Conservation (phyloP, 495 filamentous ascomycete genomes). For the Penicillium subrubescens region DNA sequence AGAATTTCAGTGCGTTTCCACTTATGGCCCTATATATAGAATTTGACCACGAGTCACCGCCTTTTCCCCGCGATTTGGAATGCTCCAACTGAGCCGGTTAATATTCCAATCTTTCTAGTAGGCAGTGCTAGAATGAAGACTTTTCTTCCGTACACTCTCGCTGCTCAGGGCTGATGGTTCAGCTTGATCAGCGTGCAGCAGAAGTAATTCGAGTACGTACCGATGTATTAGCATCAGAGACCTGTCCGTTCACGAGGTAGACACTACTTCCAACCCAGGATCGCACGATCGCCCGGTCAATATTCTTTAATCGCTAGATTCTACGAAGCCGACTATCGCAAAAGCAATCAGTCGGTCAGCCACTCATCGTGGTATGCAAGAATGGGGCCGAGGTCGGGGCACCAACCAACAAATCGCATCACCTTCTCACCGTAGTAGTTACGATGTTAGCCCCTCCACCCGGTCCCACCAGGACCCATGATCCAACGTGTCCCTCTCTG, state of each 20-base stretch:
- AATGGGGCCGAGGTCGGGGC: background rate
- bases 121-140: too few species aligned
- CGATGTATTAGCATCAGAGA: background rate
- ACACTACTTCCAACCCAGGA: background rate
- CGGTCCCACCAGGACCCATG: slow-evolving; percentile 21
- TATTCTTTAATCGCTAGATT: background rate
- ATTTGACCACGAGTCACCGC: background rate
- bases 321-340: background rate
- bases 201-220: background rate
- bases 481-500: slow-evolving; percentile 21
- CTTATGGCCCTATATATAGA: background rate
- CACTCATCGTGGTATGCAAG: background rate
- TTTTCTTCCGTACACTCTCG: background rate
- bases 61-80: background rate
- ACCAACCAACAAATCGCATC: background rate
- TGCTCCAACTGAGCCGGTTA: background rate
- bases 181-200: background rate
- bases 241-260: background rate
- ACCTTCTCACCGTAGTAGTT: background rate
- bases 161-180: background rate
- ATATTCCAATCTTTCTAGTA: background rate
- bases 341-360: background rate
- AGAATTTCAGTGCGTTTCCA: background rate
- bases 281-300: background rate
- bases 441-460: background rate